Conservation (phyloP, 1,284 basidiomycete genomes). For the Microbotryum saponariae region DNA sequence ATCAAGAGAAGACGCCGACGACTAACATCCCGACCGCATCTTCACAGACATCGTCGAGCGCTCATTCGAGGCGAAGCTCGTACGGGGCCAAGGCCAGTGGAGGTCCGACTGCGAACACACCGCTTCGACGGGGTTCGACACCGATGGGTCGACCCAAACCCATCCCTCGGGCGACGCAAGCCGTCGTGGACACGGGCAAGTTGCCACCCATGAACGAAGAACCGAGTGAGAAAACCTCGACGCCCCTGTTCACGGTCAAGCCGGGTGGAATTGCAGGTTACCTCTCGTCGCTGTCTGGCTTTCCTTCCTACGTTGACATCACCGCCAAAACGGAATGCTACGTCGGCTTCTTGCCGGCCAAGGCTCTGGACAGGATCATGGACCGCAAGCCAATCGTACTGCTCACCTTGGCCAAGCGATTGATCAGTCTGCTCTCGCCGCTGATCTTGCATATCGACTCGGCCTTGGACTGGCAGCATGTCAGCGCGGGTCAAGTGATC, state of each 20-base stretch:
- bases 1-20: background rate
- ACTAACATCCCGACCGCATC: background rate
- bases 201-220: too few relatives aligned
- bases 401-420: conserved; percentile 87
- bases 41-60: too few relatives aligned
- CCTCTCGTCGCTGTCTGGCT: conserved; percentile 84
- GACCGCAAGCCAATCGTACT: conserved; percentile 92
- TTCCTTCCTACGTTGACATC: conserved; percentile 92
- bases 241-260: conserved; percentile 76
- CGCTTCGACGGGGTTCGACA: too few relatives aligned
- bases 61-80: too few relatives aligned
- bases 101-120: too few relatives aligned
- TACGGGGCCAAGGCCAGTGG: too few relatives aligned
- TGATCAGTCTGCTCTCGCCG: conserved; percentile 88
- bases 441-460: conserved; percentile 95
- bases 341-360: conserved; percentile 85
- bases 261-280: conserved; percentile 98
- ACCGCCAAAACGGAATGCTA: conserved; percentile 94
- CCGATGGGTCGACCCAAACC: too few relatives aligned
- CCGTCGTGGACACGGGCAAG: too few relatives aligned
- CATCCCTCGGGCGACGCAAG: too few relatives aligned
- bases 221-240: conserved; percentile 20
- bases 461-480: conserved; percentile 96
- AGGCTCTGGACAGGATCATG: conserved; percentile 78
- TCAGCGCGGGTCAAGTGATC: conserved; percentile 78